Evolutionary conservation across 306 rosid species (phyloP).

Genomic region (Prunus padus): DNA sequence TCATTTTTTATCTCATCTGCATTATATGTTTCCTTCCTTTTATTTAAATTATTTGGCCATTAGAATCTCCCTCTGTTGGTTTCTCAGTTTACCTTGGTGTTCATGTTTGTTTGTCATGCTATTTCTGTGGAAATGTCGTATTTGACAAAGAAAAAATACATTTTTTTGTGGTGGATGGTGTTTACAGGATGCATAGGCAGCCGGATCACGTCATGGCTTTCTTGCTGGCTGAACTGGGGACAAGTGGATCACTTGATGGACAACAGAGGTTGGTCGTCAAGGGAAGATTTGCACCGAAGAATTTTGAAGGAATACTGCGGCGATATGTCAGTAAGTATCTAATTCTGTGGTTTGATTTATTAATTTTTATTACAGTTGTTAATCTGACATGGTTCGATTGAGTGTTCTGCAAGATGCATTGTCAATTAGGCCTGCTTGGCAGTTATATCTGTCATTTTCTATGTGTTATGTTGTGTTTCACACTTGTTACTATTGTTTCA

Average conservation of each 20-base stretch:
- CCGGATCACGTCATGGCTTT: constrained; percentile 97
- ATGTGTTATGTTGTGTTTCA: neutral
- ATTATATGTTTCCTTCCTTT: neutral
- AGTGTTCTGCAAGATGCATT: neutral
- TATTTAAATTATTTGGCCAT: neutral
- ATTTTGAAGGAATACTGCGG: constrained; percentile 90
- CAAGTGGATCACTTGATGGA: constrained; percentile 96
- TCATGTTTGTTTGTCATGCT: neutral
- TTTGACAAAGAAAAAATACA: neutral
- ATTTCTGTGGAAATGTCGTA: neutral
- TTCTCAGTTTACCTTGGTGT: neutral
- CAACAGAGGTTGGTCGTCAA: constrained; percentile 92
- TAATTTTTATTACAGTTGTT: neutral
- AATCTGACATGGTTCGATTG: neutral
- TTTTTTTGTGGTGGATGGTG: too few species aligned
- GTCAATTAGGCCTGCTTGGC: neutral
- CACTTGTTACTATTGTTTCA: neutral
- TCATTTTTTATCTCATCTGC: neutral
- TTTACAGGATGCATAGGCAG: constrained; percentile 84
- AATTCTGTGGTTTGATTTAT: neutral
- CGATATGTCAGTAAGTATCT: constrained; percentile 80
- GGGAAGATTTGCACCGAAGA: constrained; percentile 97
- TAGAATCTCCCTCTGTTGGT: neutral
- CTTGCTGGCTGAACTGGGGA: constrained; percentile 93
- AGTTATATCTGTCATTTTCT: neutral